Evolutionary conservation across 2,329 filamentous ascomycete genomes (phyloP).

Genomic region (Fusarium nematophilum): DNA sequence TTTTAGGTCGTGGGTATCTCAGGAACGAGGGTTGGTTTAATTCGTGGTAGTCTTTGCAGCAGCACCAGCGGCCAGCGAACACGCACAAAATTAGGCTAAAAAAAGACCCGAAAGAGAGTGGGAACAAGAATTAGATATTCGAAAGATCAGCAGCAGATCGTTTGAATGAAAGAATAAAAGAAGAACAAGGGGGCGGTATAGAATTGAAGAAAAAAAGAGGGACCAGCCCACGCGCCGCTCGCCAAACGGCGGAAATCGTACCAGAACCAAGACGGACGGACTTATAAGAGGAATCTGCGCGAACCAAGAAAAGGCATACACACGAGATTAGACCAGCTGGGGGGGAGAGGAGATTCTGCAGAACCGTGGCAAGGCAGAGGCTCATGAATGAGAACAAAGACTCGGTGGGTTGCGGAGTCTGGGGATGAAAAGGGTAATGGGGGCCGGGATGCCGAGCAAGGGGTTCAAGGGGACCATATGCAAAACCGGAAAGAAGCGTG

Average conservation of each 20-base stretch:
- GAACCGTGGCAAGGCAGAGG: no score
- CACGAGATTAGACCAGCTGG: conserved; percentile 25
- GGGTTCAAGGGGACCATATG: not conserved
- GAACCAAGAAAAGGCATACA: not conserved
- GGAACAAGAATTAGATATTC: conserved; percentile 22
- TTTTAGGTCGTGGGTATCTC: conserved; percentile 24
- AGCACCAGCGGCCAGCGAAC: conserved; percentile 19
- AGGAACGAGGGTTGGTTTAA: conserved; percentile 8
- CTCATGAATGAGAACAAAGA: no score
- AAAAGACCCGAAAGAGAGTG: not conserved
- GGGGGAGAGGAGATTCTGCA: not conserved
- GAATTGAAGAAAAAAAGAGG: conserved; percentile 28
- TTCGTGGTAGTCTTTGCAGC: not conserved
- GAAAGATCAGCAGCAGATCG: conserved; percentile 34
- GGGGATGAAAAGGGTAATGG: conserved; percentile 33
- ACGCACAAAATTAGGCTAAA: conserved; percentile 12
- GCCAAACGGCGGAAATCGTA: conserved; percentile 34
- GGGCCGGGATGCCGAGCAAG: conserved; percentile 22
- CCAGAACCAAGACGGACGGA: conserved; percentile 39
- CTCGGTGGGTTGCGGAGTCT: not conserved
- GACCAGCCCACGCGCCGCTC: conserved; percentile 44
- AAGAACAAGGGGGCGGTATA: conserved; percentile 24
- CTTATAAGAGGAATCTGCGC: conserved; percentile 13
- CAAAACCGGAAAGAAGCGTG: conserved; percentile 7
- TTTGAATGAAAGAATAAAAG: conserved; percentile 20